phyloP scores from a whole-genome alignment of 805 yeast genomes.

The Starmerella khaoyaiensis region DNA sequence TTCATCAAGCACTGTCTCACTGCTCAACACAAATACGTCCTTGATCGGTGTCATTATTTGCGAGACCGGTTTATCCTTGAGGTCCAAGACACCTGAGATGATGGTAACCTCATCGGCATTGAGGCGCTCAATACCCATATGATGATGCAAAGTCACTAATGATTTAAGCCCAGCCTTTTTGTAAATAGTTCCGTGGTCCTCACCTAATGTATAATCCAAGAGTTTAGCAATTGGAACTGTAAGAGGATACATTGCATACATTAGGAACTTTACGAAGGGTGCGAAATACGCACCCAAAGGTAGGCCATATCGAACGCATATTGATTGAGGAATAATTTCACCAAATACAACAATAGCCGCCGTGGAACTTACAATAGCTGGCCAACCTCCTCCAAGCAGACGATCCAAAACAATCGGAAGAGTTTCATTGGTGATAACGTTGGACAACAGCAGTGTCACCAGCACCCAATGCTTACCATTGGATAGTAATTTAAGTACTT shows the following conservation, averaged over 20 bases:
- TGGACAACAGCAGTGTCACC: conserved; percentile 71
- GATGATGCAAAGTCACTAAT: conserved; percentile 78
- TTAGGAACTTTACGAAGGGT: conserved; percentile 70
- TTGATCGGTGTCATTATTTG: conserved; percentile 90
- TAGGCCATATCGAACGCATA: conserved; percentile 85
- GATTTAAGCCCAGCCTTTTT: conserved; percentile 88
- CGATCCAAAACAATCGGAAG: conserved; percentile 87
- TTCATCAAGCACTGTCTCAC: conserved; percentile 74
- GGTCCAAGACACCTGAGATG: conserved; percentile 81
- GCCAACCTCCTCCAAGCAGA: conserved; percentile 93
- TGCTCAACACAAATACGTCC: conserved; percentile 76
- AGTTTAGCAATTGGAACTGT: conserved; percentile 81
- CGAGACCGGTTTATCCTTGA: conserved; percentile 78
- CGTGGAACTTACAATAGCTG: conserved; percentile 89
- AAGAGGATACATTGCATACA: conserved; percentile 83
- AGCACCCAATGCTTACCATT: conserved; percentile 93
- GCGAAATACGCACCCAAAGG: conserved; percentile 82
- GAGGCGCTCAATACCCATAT: conserved; percentile 89
- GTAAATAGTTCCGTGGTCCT: conserved; percentile 91
- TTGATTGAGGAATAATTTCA: conserved; percentile 88
- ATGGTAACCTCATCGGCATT: conserved; percentile 94
- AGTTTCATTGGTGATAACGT: conserved; percentile 88
- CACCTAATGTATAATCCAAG: conserved; percentile 74
- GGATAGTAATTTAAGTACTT: conserved; percentile 58
- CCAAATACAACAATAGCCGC: conserved; percentile 88